Conservation (phyloP, 371 early-diverging fungal species). For the Lichtheimia ramosa region DNA sequence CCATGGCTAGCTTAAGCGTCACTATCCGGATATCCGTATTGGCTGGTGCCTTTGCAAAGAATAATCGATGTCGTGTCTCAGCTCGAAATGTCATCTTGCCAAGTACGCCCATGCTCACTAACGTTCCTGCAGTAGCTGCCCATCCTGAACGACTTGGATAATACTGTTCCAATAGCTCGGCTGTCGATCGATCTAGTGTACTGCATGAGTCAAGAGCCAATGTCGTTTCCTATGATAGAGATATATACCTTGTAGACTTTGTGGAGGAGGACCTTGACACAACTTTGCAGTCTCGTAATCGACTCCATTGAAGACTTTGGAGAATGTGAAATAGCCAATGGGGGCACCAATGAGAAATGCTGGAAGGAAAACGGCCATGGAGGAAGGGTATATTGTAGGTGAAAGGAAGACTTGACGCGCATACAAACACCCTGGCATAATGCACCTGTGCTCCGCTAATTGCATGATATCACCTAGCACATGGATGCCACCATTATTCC, state of each 20-base stretch:
- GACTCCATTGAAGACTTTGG: constrained; percentile 28
- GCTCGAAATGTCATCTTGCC: constrained; percentile 28
- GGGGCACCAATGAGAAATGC: constrained; percentile 36
- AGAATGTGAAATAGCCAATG: constrained; percentile 43
- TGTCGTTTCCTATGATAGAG: neutral
- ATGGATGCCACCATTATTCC: no score
- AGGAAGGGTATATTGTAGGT: neutral
- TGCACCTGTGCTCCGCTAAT: no score
- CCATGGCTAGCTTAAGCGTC: constrained; percentile 35
- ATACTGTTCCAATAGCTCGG: constrained; percentile 4
- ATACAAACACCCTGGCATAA: no score
- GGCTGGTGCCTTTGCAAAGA: constrained; percentile 41
- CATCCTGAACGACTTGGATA: constrained; percentile 22
- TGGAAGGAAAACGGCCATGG: constrained; percentile 40
- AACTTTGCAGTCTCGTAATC: constrained; percentile 21
- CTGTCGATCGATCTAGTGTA: neutral
- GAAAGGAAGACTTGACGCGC: no score
- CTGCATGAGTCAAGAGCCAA: neutral
- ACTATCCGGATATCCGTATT: constrained; percentile 33
- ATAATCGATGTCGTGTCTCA: constrained; percentile 35
- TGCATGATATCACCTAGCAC: no score
- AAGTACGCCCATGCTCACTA: constrained; percentile 22
- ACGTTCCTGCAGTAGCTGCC: constrained; percentile 22
- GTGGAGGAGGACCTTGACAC: constrained; percentile 2
- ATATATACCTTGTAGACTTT: neutral